A percentile compares a stretch with the other conserved stretches of the same genome.
These are phyloP conservation scores for Taphrina wiesneri DNA, from an alignment of 1,139 yeast species.

Conservation along the genomic window DNA sequence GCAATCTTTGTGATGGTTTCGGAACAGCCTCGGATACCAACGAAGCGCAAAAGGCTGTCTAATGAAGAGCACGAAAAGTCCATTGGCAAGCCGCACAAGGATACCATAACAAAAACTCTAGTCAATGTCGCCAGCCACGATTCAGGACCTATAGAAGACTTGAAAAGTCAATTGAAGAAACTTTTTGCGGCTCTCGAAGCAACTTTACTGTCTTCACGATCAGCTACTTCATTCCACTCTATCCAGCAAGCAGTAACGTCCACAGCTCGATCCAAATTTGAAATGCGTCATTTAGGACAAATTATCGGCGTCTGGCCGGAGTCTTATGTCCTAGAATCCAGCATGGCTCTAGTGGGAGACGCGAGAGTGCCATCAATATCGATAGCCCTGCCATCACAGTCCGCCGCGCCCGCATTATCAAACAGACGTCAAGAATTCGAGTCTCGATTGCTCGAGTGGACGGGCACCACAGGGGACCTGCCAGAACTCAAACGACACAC, in stretches of 20 bases:
- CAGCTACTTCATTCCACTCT: slow-evolving; percentile 14
- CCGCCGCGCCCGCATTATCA: background rate
- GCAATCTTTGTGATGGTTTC: background rate
- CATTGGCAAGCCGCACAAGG: background rate
- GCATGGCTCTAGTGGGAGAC: slow-evolving; percentile 22
- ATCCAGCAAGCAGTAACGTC: slow-evolving; percentile 19
- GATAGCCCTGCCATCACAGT: background rate
- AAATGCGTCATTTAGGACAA: slow-evolving; percentile 6
- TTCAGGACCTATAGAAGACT: background rate
- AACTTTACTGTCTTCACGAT: slow-evolving; percentile 18
- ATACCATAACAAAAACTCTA: background rate
- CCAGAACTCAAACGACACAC: slow-evolving; percentile 9
- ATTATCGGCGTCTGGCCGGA: slow-evolving; percentile 20
- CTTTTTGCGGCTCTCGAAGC: slow-evolving; percentile 29
- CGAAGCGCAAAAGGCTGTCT: slow-evolving; percentile 1
- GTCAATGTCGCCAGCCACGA: background rate
- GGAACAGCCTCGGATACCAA: background rate
- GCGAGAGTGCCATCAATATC: slow-evolving; percentile 17
- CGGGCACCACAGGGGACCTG: background rate
- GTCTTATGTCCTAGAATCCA: background rate
- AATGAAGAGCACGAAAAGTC: background rate
- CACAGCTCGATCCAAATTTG: slow-evolving; percentile 14
- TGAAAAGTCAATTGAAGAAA: background rate
- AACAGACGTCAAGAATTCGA: slow-evolving; percentile 14
- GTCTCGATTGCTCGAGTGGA: background rate